Evolutionary conservation across 805 yeast species (phyloP).

Genomic region (Saturnispora sanitii): DNA sequence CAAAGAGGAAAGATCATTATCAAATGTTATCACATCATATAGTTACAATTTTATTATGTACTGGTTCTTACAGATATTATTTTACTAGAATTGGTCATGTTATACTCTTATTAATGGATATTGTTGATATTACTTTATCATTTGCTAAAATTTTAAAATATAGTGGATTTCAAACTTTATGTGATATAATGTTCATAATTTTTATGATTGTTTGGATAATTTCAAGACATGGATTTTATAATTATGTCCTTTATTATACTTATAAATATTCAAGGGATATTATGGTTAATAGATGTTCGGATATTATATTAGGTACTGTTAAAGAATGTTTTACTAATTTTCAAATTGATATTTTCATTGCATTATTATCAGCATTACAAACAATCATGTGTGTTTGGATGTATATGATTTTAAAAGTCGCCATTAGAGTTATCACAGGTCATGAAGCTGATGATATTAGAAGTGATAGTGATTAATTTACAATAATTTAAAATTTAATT

Average conservation of each 20-base stretch:
- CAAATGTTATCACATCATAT: constrained; percentile 90
- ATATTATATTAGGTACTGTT: constrained; percentile 12
- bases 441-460: constrained; percentile 77
- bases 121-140: constrained; percentile 64
- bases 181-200: constrained; percentile 60
- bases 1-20: constrained; percentile 65
- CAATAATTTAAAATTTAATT: too few relatives aligned
- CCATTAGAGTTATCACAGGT: constrained; percentile 59
- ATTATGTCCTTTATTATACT: constrained; percentile 54
- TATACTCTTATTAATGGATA: constrained; percentile 72
- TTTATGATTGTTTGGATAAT: constrained; percentile 63
- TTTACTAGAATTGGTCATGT: constrained; percentile 72
- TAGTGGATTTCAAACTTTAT: constrained; percentile 45
- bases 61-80: constrained; percentile 65
- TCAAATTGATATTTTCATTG: constrained; percentile 39
- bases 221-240: constrained; percentile 65
- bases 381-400: constrained; percentile 62
- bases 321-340: constrained; percentile 41
- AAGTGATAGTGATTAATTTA: constrained; percentile 58
- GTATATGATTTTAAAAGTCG: constrained; percentile 61
- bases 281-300: constrained; percentile 39
- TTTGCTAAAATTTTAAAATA: constrained; percentile 72
- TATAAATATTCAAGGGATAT: constrained; percentile 35
- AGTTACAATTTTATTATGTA: constrained; percentile 56
- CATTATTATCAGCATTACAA: constrained; percentile 57